These are phyloP conservation scores for Thinopyrum elongatum DNA, from an alignment of 176 grass and related monocot species.

Conservation along the genomic window DNA sequence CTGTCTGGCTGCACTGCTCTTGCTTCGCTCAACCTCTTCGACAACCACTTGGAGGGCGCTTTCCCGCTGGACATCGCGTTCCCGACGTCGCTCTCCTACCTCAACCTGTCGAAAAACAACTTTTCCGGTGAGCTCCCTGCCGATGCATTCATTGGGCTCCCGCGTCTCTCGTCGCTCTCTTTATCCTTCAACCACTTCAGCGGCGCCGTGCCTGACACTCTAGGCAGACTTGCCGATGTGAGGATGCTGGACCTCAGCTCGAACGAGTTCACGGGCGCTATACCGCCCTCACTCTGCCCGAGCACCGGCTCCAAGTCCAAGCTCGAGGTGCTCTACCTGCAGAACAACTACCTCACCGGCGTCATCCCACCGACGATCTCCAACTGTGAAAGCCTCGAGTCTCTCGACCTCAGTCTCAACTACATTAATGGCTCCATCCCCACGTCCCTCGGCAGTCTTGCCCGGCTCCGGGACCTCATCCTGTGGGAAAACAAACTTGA, in stretches of 20 bases:
- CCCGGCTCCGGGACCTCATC: slow-evolving; percentile 42
- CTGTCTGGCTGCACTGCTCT: slow-evolving; percentile 43
- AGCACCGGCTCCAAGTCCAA: not conserved
- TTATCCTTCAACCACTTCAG: slow-evolving; percentile 51
- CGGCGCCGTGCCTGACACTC: slow-evolving; percentile 28
- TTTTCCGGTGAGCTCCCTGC: slow-evolving; percentile 52
- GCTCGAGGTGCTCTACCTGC: slow-evolving; percentile 50
- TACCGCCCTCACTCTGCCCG: slow-evolving; percentile 40
- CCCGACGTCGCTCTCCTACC: slow-evolving; percentile 8
- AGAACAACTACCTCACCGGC: slow-evolving; percentile 54
- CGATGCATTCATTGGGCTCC: slow-evolving; percentile 26
- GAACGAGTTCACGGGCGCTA: slow-evolving; percentile 6
- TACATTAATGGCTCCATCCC: slow-evolving; percentile 52
- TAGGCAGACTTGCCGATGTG: slow-evolving; percentile 25
- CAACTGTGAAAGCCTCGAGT: slow-evolving; percentile 43
- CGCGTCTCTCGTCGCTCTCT: slow-evolving; percentile 38
- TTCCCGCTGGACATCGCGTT: slow-evolving; percentile 38
- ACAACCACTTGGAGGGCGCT: slow-evolving; percentile 47
- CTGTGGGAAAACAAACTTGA: slow-evolving; percentile 58
- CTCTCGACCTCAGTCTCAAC: slow-evolving; percentile 62
- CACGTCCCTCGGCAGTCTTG: slow-evolving; percentile 25
- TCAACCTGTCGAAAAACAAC: slow-evolving; percentile 51
- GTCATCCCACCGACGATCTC: slow-evolving; percentile 42
- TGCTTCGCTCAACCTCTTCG: slow-evolving; percentile 44
- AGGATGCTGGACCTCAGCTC: slow-evolving; percentile 53